Base-by-base conservation (phyloP, 345 rosid genomes). In the Aurinia saxatilis region DNA sequence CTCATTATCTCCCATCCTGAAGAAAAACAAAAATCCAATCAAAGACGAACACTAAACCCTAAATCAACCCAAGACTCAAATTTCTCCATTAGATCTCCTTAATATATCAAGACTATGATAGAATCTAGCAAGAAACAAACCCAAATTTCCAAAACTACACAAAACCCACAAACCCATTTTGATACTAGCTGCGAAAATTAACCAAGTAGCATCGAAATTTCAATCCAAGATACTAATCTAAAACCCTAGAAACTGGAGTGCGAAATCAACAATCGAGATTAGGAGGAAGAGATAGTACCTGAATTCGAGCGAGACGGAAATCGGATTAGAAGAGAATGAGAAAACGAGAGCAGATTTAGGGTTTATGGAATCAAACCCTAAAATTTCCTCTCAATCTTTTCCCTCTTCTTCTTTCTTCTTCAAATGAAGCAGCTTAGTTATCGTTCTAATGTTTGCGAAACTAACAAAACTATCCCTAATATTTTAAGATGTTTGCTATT, bases 1-100 rank as follows among this genome's bases (percentile, higher is more conserved):
- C 72, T 12, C 62, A 38, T 36, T 50, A 38, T 61, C 57, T 50
- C 54, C 81, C 86, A 81, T 79, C 52, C 57, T 74, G 34, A 46
- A 38, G 7, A 42, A 7, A 50, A 27, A 27, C 10, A 47, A 27
- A n/a, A n/a, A n/a, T n/a, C n/a, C n/a, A n/a, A n/a, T n/a, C n/a
- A n/a, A n/a, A n/a, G n/a, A n/a, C n/a, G n/a, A n/a, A n/a, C n/a
- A 2, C 10, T 23, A 46, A 45, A 21, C 50, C 30, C n/a, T n/a
- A 46, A 10, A 46, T 5, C 57, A 52, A 1, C 13, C 2, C 10
- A 31, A 51, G 4, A 51, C 39, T 46, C 14, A 5, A 4, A 8
- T 50, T 10, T n/a, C n/a, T n/a, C n/a, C n/a, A n/a, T n/a, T n/a
- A n/a, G n/a, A n/a, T n/a, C n/a, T n/a, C n/a, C n/a, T n/a, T n/a